These are phyloP conservation scores for Heterobasidion parviporum DNA, from an alignment of 1,284 basidiomycete species.

Conservation along the genomic window DNA sequence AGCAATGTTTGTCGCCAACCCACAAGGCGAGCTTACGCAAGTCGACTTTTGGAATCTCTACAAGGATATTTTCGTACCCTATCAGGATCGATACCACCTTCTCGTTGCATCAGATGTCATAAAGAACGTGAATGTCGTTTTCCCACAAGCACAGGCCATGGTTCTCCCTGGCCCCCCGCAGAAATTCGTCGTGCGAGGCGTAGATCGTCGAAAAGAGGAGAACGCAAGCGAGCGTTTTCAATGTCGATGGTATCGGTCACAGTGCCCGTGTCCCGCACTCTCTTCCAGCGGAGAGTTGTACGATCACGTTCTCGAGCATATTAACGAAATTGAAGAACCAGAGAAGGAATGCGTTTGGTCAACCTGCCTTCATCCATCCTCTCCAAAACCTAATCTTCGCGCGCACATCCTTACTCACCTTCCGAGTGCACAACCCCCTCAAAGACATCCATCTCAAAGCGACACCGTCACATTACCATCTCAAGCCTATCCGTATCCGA, in stretches of 20 bases:
- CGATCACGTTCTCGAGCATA: conserved; percentile 57
- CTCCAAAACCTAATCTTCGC: conserved; percentile 43
- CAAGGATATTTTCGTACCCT: conserved; percentile 59
- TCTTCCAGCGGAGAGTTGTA: conserved; percentile 50
- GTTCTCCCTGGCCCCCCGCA: conserved; percentile 63
- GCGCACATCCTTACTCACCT: conserved; percentile 70
- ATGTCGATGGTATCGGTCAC: conserved; percentile 59
- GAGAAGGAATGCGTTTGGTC: conserved; percentile 58
- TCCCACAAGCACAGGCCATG: conserved; percentile 77
- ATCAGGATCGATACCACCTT: conserved; percentile 44
- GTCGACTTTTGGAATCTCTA: conserved; percentile 89
- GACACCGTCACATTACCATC: conserved; percentile 59
- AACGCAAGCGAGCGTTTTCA: conserved; percentile 49
- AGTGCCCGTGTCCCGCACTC: conserved; percentile 42
- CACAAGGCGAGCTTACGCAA: conserved; percentile 75
- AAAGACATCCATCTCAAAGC: conserved; percentile 57
- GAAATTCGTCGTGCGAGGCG: conserved; percentile 75
- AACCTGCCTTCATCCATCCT: conserved; percentile 40
- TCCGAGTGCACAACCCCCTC: conserved; percentile 40
- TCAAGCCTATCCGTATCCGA: conserved; percentile 43
- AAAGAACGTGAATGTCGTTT: conserved; percentile 74
- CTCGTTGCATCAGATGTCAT: conserved; percentile 83
- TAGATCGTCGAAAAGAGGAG: conserved; percentile 56
- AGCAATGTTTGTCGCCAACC: conserved; percentile 61
- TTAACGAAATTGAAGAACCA: conserved; percentile 33